Evolutionary conservation across 768 basidiomycete genomes (phyloP).

Genomic region (Amanita subjunquillea): DNA sequence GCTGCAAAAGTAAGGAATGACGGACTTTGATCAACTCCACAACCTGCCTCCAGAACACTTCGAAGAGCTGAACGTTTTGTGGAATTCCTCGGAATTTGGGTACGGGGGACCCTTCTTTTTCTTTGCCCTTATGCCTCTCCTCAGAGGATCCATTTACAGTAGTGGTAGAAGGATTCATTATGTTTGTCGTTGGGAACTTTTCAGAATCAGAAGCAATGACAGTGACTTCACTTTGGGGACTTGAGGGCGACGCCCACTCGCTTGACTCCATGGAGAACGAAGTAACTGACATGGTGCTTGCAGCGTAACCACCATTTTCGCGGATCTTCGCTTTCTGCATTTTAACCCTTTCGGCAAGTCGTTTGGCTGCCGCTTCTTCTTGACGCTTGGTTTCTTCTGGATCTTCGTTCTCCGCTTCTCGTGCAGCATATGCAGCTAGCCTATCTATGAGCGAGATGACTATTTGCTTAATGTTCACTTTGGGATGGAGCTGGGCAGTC

Average conservation of each 20-base stretch:
- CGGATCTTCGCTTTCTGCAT: constrained; percentile 55
- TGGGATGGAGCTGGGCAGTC: constrained; percentile 92
- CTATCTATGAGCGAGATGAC: constrained; percentile 97
- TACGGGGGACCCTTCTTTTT: constrained; percentile 42
- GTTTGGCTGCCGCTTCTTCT: constrained; percentile 85
- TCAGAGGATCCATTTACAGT: constrained; percentile 15
- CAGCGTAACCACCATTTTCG: constrained; percentile 30
- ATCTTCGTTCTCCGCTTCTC: constrained; percentile 94
- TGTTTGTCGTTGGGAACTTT: constrained; percentile 13
- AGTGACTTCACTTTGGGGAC: constrained; percentile 24
- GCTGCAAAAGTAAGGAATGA: not conserved
- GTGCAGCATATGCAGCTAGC: constrained; percentile 89
- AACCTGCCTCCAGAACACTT: constrained; percentile 98
- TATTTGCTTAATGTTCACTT: constrained; percentile 97
- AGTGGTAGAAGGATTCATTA: not conserved
- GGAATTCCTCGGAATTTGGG: constrained; percentile 94
- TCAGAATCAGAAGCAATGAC: constrained; percentile 18
- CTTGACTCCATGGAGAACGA: constrained; percentile 28
- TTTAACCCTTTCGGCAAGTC: constrained; percentile 82
- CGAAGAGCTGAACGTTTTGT: constrained; percentile 89
- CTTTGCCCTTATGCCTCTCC: constrained; percentile 43
- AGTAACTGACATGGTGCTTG: constrained; percentile 21
- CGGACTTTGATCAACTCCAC: constrained; percentile 91
- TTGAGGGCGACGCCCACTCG: constrained; percentile 32
- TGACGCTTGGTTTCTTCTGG: constrained; percentile 90